Conservation (phyloP, 225 moss, liverwort and hornwort species). For the Polytrichum commune region DNA sequence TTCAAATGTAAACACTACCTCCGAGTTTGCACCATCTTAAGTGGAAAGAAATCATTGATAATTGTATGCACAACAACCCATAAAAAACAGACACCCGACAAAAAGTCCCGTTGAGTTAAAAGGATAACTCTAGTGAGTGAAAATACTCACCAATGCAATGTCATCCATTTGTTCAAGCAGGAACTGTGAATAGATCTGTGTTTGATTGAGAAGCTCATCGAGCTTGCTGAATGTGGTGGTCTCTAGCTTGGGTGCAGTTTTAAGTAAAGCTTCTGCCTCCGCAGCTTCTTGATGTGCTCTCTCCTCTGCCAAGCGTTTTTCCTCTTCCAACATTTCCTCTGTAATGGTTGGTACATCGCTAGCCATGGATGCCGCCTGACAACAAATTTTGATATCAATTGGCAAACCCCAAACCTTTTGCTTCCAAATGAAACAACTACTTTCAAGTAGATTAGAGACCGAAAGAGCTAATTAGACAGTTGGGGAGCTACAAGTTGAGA, state of each 20-base stretch:
- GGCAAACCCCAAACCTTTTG: not conserved
- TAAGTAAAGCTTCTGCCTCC: conserved; percentile 31
- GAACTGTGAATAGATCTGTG: conserved; percentile 88
- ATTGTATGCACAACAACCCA: too few species aligned
- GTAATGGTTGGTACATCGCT: conserved; percentile 40
- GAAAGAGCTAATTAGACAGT: not conserved
- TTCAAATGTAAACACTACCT: too few species aligned
- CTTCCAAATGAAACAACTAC: not conserved
- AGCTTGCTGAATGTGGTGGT: conserved; percentile 62
- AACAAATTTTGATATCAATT: conserved; percentile 9
- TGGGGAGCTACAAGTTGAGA: not conserved
- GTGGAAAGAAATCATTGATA: too few species aligned
- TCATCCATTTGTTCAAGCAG: conserved; percentile 89
- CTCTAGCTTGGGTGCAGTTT: conserved; percentile 26
- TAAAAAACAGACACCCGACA: too few species aligned
- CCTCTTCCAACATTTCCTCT: conserved; percentile 66
- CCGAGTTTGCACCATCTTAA: too few species aligned
- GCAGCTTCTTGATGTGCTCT: conserved; percentile 34
- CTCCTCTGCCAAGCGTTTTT: conserved; percentile 47
- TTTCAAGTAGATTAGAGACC: not conserved
- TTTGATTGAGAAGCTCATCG: conserved; percentile 75
- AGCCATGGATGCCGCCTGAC: conserved; percentile 35
- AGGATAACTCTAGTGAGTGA: not conserved
- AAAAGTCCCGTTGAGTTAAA: too few species aligned
- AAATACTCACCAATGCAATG: conserved; percentile 50